Conservation (phyloP, 2,329 filamentous ascomycete genomes). For the Hortaea sp. region DNA sequence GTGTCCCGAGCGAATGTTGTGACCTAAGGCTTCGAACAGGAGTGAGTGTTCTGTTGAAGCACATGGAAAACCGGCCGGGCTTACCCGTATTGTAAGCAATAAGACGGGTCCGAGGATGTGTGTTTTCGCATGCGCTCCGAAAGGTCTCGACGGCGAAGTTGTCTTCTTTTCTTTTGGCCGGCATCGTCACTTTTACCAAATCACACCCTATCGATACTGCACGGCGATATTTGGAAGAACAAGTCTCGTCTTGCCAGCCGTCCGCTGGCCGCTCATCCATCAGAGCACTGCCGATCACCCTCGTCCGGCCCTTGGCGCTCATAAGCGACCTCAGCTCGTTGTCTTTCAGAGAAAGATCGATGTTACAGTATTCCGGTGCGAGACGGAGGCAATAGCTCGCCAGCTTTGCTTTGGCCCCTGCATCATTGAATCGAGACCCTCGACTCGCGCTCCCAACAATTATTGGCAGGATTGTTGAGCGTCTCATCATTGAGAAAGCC, state of each 20-base stretch:
- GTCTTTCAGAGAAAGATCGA: conserved; percentile 51
- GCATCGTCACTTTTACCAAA: conserved; percentile 51
- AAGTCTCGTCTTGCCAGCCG: conserved; percentile 48
- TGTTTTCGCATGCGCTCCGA: conserved; percentile 22
- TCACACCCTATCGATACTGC: conserved; percentile 51
- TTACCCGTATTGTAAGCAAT: conserved; percentile 46
- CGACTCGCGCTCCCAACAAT: conserved; percentile 18
- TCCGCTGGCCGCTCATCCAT: conserved; percentile 31
- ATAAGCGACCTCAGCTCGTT: conserved; percentile 42
- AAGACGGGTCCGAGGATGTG: conserved; percentile 12
- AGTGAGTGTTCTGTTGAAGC: conserved; percentile 56
- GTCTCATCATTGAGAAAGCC: conserved; percentile 49
- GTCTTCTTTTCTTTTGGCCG: conserved; percentile 48
- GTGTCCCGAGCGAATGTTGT: not conserved
- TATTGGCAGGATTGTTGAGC: conserved; percentile 48
- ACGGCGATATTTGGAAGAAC: conserved; percentile 48
- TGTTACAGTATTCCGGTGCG: conserved; percentile 48
- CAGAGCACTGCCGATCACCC: conserved; percentile 51
- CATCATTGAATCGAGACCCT: too few species aligned
- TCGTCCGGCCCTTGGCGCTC: conserved; percentile 44
- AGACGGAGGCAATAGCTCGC: conserved; percentile 51
- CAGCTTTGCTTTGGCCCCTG: conserved; percentile 24
- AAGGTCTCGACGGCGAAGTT: conserved; percentile 52
- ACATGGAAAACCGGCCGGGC: conserved; percentile 54
- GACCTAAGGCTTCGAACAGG: conserved; percentile 33